Base-by-base conservation (phyloP, 1,284 basidiomycete species). In the Prillingera fragicola region DNA sequence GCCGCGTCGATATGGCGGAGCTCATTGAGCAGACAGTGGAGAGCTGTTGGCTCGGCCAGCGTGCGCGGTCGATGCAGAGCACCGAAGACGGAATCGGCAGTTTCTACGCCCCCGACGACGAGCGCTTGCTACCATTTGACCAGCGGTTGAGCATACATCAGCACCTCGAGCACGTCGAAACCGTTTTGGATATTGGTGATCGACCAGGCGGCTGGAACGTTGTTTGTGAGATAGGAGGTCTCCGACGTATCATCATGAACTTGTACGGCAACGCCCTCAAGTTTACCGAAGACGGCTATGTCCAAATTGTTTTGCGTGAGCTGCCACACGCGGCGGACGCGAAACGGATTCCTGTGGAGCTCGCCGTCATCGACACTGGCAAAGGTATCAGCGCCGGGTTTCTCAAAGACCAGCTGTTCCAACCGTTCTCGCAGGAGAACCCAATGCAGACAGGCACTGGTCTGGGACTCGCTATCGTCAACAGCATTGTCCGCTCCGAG, bases 1-100 rank as follows among this genome's bases (percentile, higher is more conserved):
- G 78, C 53, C 79, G 75, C 50, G 84, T 89, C 44, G 85, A 96
- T 67, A 72, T 96, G 49, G 82, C 88, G 71, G 82, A 85, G 62
- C 77, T 97, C 9, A 80, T 95, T n/a, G 90, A 95, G 71, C 88
- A 94, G 62, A 91, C 90, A 1, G 84, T 92, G 22, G 91, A 96
- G 61, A 89, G 90, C 19, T 92, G 87, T 56, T 95, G 87, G 86
- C 86, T 96, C 36, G 91, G 92, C 7, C 84, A 90, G 62, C 81
- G 86, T 34, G 90, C 90, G 3, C 79, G 87, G 27, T 80, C 81
- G 42, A 78, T 80, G 47, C 73, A 77, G 52, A n/a, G n/a, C n/a
- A 35, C 33, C 10, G 38, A 33, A 31, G 50, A 52, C 15, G 78
- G 82, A 52, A 81, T 69, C 32, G 92, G 92, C 18, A 90, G 85